Evolutionary conservation across 2,329 filamentous ascomycete genomes (phyloP).

Genomic region (Parascedosporium putredinis): DNA sequence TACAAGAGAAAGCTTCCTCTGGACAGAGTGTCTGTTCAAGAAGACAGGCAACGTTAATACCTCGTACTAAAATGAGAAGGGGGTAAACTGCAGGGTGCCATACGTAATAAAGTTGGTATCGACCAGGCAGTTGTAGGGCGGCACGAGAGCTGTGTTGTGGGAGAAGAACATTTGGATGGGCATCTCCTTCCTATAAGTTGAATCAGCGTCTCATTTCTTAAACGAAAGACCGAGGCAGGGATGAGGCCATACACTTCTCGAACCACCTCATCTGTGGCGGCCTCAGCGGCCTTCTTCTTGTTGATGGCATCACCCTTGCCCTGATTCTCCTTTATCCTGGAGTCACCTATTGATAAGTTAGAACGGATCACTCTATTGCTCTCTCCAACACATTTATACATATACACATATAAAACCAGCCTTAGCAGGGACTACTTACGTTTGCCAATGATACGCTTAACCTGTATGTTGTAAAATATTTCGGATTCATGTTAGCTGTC

Average conservation of each 20-base stretch:
- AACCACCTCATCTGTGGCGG: constrained; percentile 49
- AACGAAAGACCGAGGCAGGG: constrained; percentile 3
- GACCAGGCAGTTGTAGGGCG: constrained; percentile 69
- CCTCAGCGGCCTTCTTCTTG: constrained; percentile 47
- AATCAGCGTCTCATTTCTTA: background rate
- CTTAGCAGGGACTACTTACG: constrained; percentile 16
- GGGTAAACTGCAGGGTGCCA: background rate
- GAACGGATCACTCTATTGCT: no score
- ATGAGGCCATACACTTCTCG: constrained; percentile 49
- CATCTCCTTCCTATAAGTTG: constrained; percentile 53
- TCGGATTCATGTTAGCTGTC: no score
- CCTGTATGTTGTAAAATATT: no score
- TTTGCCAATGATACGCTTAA: constrained; percentile 75
- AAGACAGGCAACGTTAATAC: background rate
- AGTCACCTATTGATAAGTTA: constrained; percentile 41
- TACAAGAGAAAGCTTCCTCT: constrained; percentile 78
- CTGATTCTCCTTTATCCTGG: constrained; percentile 71
- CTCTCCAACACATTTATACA: no score
- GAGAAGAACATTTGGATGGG: constrained; percentile 80
- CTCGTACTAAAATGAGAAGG: background rate
- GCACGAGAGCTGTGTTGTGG: constrained; percentile 76
- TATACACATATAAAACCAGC: no score
- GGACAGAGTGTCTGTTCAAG: constrained; percentile 69
- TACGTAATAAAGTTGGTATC: constrained; percentile 72
- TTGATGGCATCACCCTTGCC: constrained; percentile 49